These are phyloP conservation scores for Chlamydomonas eustigma DNA, from an alignment of 139 green algal genomes.

Conservation along the genomic window DNA sequence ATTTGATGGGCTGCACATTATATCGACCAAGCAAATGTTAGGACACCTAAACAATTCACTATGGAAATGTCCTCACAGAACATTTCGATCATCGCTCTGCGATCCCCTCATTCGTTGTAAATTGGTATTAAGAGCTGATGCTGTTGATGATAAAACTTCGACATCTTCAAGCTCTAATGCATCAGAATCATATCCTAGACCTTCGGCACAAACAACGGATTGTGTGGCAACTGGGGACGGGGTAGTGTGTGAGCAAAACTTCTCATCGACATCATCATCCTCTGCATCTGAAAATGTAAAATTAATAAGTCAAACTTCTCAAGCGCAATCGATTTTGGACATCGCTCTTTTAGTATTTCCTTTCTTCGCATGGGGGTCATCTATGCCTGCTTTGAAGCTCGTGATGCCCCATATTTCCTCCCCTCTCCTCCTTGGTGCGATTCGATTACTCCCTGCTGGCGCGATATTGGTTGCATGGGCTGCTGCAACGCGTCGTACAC, in stretches of 20 bases:
- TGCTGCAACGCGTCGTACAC: slow-evolving; percentile 43
- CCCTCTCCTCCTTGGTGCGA: slow-evolving; percentile 81
- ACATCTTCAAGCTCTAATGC: too few species aligned
- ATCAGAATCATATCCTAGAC: too few species aligned
- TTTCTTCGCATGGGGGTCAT: slow-evolving; percentile 17
- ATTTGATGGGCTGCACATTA: too few species aligned
- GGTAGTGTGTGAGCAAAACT: slow-evolving; percentile 5
- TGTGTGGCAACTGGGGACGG: not conserved
- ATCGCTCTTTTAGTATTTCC: slow-evolving; percentile 6
- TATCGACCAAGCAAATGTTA: too few species aligned
- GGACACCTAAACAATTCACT: too few species aligned
- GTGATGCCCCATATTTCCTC: slow-evolving; percentile 63
- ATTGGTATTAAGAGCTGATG: too few species aligned
- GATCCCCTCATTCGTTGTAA: too few species aligned
- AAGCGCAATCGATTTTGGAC: not conserved
- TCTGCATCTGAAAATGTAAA: not conserved
- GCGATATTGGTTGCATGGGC: slow-evolving; percentile 82
- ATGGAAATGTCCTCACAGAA: too few species aligned
- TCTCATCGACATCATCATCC: not conserved
- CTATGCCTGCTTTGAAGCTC: slow-evolving; percentile 12
- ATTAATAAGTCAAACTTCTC: not conserved
- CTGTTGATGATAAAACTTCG: too few species aligned
- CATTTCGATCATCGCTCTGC: too few species aligned
- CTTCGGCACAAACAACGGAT: too few species aligned
- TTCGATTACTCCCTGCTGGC: slow-evolving; percentile 87